These are phyloP conservation scores for Lasiodiplodia sp. DNA, from an alignment of 2,329 filamentous ascomycete genomes.

Conservation along the genomic window DNA sequence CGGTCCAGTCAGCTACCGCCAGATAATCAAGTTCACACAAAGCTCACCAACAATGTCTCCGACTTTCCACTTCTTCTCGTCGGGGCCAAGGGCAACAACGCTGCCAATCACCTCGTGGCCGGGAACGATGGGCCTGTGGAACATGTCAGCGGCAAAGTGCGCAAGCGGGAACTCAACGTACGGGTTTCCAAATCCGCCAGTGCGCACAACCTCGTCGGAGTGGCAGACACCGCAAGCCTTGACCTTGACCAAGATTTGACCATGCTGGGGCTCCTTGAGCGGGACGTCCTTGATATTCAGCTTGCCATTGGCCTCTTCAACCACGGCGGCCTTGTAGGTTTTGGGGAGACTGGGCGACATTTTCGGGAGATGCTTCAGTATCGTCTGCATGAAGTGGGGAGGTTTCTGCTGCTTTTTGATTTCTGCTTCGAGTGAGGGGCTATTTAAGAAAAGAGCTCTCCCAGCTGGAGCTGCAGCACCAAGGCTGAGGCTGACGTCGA, in stretches of 20 bases:
- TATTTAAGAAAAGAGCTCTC: background rate
- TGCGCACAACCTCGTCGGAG: slow-evolving; percentile 55
- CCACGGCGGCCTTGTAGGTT: slow-evolving; percentile 71
- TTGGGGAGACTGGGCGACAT: slow-evolving; percentile 57
- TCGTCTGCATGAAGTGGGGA: background rate
- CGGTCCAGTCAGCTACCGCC: background rate
- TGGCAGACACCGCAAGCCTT: slow-evolving; percentile 76
- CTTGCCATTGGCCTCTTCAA: slow-evolving; percentile 60
- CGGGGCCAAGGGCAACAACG: slow-evolving; percentile 66
- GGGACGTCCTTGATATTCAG: slow-evolving; percentile 66
- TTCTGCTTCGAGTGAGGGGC: background rate
- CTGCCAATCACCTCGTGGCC: slow-evolving; percentile 78
- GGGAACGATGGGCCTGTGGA: slow-evolving; percentile 61
- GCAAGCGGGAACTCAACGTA: slow-evolving; percentile 38
- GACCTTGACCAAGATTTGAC: slow-evolving; percentile 74
- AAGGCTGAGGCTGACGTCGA: slow-evolving; percentile 8
- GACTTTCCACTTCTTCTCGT: slow-evolving; percentile 64
- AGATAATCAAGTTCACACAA: slow-evolving; percentile 45
- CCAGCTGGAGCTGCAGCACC: background rate
- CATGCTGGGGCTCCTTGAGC: slow-evolving; percentile 62
- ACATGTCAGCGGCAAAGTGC: background rate
- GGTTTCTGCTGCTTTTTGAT: background rate
- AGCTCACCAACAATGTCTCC: slow-evolving; percentile 69
- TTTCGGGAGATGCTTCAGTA: background rate
- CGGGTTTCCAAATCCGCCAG: slow-evolving; percentile 55